Evolutionary conservation across 495 filamentous ascomycete genomes (phyloP).

Genomic region (Filosporella fistucella): DNA sequence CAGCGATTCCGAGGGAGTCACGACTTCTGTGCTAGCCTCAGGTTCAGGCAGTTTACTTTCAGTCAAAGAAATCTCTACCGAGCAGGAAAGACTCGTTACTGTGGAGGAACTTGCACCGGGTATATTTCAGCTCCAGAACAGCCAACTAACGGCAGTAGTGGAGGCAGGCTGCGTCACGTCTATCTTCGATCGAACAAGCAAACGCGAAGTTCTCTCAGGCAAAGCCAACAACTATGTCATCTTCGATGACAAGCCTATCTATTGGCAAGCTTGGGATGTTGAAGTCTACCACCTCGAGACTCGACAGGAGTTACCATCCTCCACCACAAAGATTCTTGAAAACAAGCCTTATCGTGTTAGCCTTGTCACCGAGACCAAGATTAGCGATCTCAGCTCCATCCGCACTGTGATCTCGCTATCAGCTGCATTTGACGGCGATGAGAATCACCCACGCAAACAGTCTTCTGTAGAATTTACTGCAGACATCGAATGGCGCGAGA

Average conservation of each 20-base stretch:
- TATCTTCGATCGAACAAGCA: conserved; percentile 64
- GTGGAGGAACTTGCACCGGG: conserved; percentile 62
- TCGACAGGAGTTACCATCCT: conserved; percentile 64
- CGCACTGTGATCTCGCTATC: conserved; percentile 80
- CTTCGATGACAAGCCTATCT: conserved; percentile 95
- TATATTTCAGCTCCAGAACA: conserved; percentile 74
- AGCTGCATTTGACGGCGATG: conserved; percentile 55
- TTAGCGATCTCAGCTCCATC: conserved; percentile 82
- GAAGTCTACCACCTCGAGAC: conserved; percentile 94
- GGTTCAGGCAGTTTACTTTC: conserved; percentile 43
- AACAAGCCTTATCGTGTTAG: conserved; percentile 69
- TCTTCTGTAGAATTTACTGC: conserved; percentile 73
- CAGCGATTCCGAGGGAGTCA: conserved; percentile 37
- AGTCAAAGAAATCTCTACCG: conserved; percentile 42
- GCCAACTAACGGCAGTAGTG: conserved; percentile 65
- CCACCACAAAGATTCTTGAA: conserved; percentile 64
- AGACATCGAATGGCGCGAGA: conserved; percentile 90
- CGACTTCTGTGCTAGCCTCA: conserved; percentile 44
- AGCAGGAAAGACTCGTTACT: conserved; percentile 45
- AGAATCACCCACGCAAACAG: too few relatives aligned
- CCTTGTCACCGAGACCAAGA: conserved; percentile 74
- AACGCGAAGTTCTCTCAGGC: conserved; percentile 74
- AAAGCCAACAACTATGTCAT: conserved; percentile 92
- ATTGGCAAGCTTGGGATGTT: conserved; percentile 99
- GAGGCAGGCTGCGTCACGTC: conserved; percentile 75